Evolutionary conservation across 192 early-diverging fungal species (phyloP), one percentile per base, ranked within the genome.

Genomic region (Dimargaris cristalligena): DNA sequence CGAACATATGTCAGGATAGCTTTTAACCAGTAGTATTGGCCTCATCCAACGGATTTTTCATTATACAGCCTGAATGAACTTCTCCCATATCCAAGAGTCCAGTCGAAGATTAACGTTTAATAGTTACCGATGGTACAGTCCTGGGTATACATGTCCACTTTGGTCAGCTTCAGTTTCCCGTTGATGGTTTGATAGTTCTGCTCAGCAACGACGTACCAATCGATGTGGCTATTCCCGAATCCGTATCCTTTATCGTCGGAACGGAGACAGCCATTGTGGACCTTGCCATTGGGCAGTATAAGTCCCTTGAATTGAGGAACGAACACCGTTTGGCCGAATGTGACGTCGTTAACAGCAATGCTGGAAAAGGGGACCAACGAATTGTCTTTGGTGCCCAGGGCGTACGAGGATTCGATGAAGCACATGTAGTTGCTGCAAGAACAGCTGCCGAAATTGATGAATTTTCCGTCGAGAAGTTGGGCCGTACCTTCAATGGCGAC

Each of bases 201-300:
- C 41, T 61, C 29, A 3, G 2, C 6, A 4, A 23, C 20, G 10
- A 64, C 63, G 56, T 65, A 68, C 34, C 34, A 68, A 38, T 68
- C 67, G 29, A 68, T 34, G 13, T 68, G 67, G 49, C 50, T 61
- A n/a, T 64, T 30, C 3, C 35, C 51, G 67, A 73, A 73, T 9
- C 60, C 49, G 25, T 62, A 66, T 2, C 67, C 66, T 47, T 46
- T 9, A 54, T 74, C 73, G 22, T 70, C 71, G 6, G 66, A 67
- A 26, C 60, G 55, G 30, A 71, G 60, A 59, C 73, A 74, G 28
- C 73, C 73, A 50, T 74, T 74, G 50, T 74, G 73, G n/a, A 67
- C 73, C 26, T 70, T 50, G 38, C 38, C 38, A 6, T 6, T 10
- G 13, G 73, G 64, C 11, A 72, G 29, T 9, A 52, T 35, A 3